These are phyloP conservation scores for Fragilariopsis cylindrus DNA, from an alignment of 108 stramenopile species.

Conservation along the genomic window DNA sequence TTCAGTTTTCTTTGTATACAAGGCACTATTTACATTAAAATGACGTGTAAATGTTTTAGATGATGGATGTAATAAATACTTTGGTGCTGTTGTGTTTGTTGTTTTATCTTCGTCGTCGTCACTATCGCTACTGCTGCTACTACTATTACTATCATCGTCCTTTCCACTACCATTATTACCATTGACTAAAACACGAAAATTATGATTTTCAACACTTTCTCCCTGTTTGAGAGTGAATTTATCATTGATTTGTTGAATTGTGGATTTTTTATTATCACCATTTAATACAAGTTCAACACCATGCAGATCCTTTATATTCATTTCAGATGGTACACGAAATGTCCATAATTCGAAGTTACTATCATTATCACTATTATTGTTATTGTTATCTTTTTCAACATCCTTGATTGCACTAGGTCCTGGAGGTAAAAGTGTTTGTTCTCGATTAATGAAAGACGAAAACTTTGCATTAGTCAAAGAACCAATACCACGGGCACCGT, in stretches of 20 bases:
- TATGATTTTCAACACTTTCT: constrained; percentile 43
- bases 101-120: constrained; percentile 9
- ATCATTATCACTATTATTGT: constrained; percentile 17
- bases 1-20: constrained; percentile 32
- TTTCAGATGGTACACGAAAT: constrained; percentile 55
- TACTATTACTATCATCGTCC: constrained; percentile 3
- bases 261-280: not conserved
- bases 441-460: constrained; percentile 4
- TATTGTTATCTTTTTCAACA: not conserved
- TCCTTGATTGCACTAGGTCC: not conserved
- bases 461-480: not conserved
- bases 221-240: constrained; percentile 45
- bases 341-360: constrained; percentile 63
- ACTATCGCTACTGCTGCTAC: constrained; percentile 1
- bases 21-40: constrained; percentile 27
- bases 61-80: constrained; percentile 32
- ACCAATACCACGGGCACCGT: too few relatives aligned
- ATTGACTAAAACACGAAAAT: constrained; percentile 55
- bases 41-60: constrained; percentile 32
- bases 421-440: constrained; percentile 1
- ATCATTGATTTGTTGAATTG: constrained; percentile 26
- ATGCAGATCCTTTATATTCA: constrained; percentile 52
- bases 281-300: constrained; percentile 38
- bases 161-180: constrained; percentile 10
- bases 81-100: constrained; percentile 4